Evolutionary conservation across 148 eudicot genomes (phyloP).

Genomic region (Spergularia marina): DNA sequence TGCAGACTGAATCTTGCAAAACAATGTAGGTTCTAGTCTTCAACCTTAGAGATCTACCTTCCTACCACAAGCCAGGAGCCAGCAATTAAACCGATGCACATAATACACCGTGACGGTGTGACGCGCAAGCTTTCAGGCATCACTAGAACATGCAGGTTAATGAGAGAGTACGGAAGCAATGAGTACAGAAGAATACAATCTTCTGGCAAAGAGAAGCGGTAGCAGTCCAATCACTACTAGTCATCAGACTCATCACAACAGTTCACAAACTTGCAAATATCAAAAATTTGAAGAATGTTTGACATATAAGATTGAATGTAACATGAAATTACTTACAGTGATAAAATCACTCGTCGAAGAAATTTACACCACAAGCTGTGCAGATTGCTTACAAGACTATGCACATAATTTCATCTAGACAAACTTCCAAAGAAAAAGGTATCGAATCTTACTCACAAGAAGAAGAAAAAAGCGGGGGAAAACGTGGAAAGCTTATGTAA

Average conservation of each 20-base stretch:
- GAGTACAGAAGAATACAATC: too few relatives aligned
- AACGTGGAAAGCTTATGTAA: neutral
- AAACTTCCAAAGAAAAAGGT: neutral
- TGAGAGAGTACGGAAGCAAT: neutral
- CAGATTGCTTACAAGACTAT: neutral
- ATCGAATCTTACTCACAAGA: slow-evolving; percentile 5
- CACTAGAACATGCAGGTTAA: too few relatives aligned
- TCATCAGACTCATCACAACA: too few relatives aligned
- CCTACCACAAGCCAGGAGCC: too few relatives aligned
- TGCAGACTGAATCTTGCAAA: too few relatives aligned
- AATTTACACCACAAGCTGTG: slow-evolving; percentile 28
- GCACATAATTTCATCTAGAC: slow-evolving; percentile 10
- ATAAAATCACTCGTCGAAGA: slow-evolving; percentile 6
- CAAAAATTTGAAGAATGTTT: neutral
- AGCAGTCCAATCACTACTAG: too few relatives aligned
- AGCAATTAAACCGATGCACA: too few relatives aligned
- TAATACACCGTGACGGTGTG: too few relatives aligned
- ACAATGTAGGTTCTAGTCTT: too few relatives aligned
- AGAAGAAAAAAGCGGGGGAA: neutral
- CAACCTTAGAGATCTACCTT: too few relatives aligned
- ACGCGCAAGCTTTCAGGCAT: too few relatives aligned
- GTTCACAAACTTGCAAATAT: neutral
- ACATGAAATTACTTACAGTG: slow-evolving; percentile 12
- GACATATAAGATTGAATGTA: slow-evolving; percentile 3
- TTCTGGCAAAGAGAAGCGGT: too few relatives aligned